Evolutionary conservation across 305 asterid genomes (phyloP).

Genomic region (Solanum hybrid): DNA sequence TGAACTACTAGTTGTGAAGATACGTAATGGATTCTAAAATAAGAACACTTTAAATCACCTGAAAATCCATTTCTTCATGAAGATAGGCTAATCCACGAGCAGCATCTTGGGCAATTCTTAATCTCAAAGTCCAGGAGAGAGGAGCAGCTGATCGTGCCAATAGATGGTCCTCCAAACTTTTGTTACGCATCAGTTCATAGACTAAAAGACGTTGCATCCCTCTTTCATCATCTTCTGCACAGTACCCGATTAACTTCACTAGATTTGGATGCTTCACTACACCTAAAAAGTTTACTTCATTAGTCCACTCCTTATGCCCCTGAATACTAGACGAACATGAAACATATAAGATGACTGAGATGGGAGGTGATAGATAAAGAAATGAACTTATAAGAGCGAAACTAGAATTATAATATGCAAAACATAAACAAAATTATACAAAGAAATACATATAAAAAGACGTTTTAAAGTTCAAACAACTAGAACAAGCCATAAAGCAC

Average conservation of each 20-base stretch:
- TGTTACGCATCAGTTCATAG: constrained; percentile 75
- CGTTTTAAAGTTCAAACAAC: background rate
- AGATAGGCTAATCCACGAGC: constrained; percentile 89
- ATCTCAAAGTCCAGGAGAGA: constrained; percentile 62
- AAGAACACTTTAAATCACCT: constrained; percentile 33
- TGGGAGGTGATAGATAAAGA: background rate
- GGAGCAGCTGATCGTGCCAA: constrained; percentile 43
- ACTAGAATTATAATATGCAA: background rate
- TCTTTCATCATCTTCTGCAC: constrained; percentile 91
- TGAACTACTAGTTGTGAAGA: background rate
- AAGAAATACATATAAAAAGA: background rate
- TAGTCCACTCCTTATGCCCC: constrained; percentile 99
- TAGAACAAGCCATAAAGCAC: background rate
- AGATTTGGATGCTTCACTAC: constrained; percentile 81
- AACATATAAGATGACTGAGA: constrained; percentile 20
- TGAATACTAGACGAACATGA: constrained; percentile 64
- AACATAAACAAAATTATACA: background rate
- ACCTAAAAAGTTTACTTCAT: constrained; percentile 77
- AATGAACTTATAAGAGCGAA: background rate
- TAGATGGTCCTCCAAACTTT: constrained; percentile 85
- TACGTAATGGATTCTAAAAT: background rate
- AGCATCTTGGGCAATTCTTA: constrained; percentile 79
- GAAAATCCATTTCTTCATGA: constrained; percentile 95
- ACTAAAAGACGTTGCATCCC: constrained; percentile 91
- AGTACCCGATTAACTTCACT: constrained; percentile 76